phyloP scores from a whole-genome alignment of 2,329 filamentous ascomycete species.

The Hypoxylon sp. region DNA sequence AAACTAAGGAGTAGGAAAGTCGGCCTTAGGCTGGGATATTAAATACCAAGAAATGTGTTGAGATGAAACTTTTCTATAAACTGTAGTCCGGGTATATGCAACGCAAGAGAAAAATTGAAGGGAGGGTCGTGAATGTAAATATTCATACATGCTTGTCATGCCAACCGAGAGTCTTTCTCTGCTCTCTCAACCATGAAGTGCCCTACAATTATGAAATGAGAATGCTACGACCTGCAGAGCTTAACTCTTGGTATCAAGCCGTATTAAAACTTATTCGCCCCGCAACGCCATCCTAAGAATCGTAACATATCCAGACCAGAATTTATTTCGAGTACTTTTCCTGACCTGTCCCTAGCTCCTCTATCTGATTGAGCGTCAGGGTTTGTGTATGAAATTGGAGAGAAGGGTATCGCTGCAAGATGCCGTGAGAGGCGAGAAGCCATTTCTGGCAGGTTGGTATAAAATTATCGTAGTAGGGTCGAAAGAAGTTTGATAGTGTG shows the following conservation, averaged over 20 bases:
- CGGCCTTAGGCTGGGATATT: no score
- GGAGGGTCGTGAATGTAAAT: slow-evolving; percentile 41
- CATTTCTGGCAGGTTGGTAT: slow-evolving; percentile 2
- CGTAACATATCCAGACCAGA: slow-evolving; percentile 42
- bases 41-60: slow-evolving; percentile 8
- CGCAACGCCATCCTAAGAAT: slow-evolving; percentile 40
- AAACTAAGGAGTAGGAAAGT: neutral
- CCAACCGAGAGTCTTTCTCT: slow-evolving; percentile 27
- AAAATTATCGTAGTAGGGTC: slow-evolving; percentile 4
- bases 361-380: slow-evolving; percentile 24
- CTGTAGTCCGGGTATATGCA: slow-evolving; percentile 43
- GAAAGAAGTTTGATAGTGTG: neutral
- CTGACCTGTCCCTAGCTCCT: slow-evolving; percentile 27
- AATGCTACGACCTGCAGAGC: slow-evolving; percentile 19
- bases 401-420: slow-evolving; percentile 21
- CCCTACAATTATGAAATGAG: slow-evolving; percentile 29
- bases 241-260: slow-evolving; percentile 11
- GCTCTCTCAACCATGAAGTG: slow-evolving; percentile 18
- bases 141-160: slow-evolving; percentile 38
- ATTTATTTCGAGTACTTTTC: slow-evolving; percentile 31
- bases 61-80: slow-evolving; percentile 31
- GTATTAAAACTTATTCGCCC: slow-evolving; percentile 22
- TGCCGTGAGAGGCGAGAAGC: slow-evolving; percentile 3
- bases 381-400: slow-evolving; percentile 22
- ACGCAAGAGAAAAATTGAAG: slow-evolving; percentile 33